These are phyloP conservation scores for Lagenaria siceraria DNA, from an alignment of 306 rosid species.

Conservation along the genomic window DNA sequence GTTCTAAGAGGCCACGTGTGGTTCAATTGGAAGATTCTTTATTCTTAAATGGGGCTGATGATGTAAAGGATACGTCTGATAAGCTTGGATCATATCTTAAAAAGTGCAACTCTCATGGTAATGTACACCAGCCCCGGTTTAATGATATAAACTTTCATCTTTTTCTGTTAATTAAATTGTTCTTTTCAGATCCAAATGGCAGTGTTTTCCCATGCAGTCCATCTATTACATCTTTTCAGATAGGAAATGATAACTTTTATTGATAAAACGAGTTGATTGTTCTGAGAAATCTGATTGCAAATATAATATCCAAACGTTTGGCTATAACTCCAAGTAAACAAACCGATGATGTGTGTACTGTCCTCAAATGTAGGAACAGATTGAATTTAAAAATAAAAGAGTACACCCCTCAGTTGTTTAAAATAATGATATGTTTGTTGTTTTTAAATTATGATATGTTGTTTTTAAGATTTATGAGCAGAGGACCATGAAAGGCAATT, in stretches of 20 bases:
- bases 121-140: neutral
- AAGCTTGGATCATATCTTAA: constrained; percentile 36
- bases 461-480: neutral
- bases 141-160: neutral
- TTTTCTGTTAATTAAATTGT: neutral
- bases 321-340: neutral
- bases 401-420: neutral
- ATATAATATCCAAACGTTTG: neutral
- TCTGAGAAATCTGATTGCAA: neutral
- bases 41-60: constrained; percentile 28
- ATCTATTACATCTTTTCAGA: neutral
- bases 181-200: neutral
- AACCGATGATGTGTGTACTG: neutral
- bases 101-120: constrained; percentile 55
- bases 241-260: neutral
- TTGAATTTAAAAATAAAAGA: neutral
- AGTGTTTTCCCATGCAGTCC: neutral
- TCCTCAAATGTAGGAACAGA: neutral
- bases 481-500: neutral
- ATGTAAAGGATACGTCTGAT: constrained; percentile 36
- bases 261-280: neutral
- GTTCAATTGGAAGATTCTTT: constrained; percentile 36
- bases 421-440: neutral
- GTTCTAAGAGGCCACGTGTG: constrained; percentile 50
- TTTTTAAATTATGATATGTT: neutral